Percentiles rank a stretch among this genome's conserved stretches.
These are phyloP conservation scores for Candolleomyces aberdarensis DNA, from an alignment of 768 basidiomycete species.

Conservation along the genomic window DNA sequence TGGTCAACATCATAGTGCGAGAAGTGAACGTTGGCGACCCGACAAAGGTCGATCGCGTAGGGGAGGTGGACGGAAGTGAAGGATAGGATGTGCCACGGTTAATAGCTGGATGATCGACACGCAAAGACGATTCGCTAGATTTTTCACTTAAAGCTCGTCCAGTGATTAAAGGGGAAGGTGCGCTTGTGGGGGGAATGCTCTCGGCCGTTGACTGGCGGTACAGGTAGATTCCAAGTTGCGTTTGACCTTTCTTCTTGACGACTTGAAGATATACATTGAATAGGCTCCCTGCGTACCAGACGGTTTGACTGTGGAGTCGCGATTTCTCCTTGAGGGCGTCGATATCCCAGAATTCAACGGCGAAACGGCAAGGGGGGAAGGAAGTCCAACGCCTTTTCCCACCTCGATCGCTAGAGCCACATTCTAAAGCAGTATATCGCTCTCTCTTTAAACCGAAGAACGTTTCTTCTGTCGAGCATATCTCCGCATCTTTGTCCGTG, in stretches of 20 bases:
- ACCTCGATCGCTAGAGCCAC: constrained; percentile 39
- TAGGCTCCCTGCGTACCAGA: constrained; percentile 87
- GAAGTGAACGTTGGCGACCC: not conserved
- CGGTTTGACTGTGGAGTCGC: constrained; percentile 76
- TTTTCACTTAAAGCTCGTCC: not conserved
- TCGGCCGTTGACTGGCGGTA: constrained; percentile 84
- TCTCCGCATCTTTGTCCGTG: constrained; percentile 1
- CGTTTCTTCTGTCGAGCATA: constrained; percentile 42
- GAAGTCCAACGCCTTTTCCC: constrained; percentile 58
- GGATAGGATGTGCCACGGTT: constrained; percentile 6
- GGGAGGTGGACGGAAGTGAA: constrained; percentile 5
- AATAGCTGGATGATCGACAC: constrained; percentile 1
- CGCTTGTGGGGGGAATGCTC: constrained; percentile 69
- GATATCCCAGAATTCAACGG: constrained; percentile 89
- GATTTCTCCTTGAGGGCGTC: constrained; percentile 81
- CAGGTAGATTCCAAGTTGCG: constrained; percentile 84
- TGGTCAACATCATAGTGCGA: constrained; percentile 4
- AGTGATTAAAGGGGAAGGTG: constrained; percentile 32
- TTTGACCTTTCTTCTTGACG: constrained; percentile 70
- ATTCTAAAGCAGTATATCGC: constrained; percentile 37
- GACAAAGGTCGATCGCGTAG: not conserved
- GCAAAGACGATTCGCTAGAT: not conserved
- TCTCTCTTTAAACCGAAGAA: constrained; percentile 63
- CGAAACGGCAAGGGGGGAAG: constrained; percentile 81
- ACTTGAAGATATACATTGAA: constrained; percentile 91